Percentiles rank a stretch among this genome's conserved stretches.
phyloP scores from a whole-genome alignment of 371 early-diverging fungal species.

The Mucor circinelloides region DNA sequence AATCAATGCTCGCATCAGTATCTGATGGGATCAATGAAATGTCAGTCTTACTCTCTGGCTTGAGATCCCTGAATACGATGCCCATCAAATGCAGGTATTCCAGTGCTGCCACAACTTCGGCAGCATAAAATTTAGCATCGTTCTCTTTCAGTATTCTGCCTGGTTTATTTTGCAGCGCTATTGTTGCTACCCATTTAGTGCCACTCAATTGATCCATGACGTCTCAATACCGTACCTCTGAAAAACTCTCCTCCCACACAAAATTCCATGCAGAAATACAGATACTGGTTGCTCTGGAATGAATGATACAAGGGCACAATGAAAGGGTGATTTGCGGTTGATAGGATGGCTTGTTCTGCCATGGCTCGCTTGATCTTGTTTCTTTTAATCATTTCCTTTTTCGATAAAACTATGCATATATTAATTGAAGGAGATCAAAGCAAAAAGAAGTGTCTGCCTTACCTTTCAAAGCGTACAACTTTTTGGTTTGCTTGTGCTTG shows the following conservation, averaged over 20 bases:
- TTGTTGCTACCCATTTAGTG: too few species aligned
- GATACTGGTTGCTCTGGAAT: conserved; percentile 83
- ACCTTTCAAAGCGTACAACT: conserved; percentile 92
- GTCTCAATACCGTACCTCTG: conserved; percentile 60
- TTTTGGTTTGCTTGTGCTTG: conserved; percentile 60
- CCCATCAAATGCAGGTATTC: conserved; percentile 87
- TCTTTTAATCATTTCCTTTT: conserved; percentile 79
- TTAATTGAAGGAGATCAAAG: not conserved
- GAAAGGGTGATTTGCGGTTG: conserved; percentile 88
- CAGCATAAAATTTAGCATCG: conserved; percentile 84
- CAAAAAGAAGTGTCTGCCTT: conserved; percentile 65
- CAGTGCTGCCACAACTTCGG: conserved; percentile 84
- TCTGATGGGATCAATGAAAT: conserved; percentile 19
- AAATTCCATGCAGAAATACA: conserved; percentile 96
- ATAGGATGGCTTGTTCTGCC: conserved; percentile 77
- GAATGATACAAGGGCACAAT: conserved; percentile 95
- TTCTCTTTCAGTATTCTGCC: conserved; percentile 81
- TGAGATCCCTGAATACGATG: conserved; percentile 89
- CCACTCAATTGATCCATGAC: too few species aligned
- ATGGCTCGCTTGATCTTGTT: conserved; percentile 72
- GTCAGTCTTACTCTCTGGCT: conserved; percentile 91
- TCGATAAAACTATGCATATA: conserved; percentile 63
- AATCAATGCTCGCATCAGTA: conserved; percentile 60
- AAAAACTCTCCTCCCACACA: conserved; percentile 99
- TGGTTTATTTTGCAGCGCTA: conserved; percentile 56